Evolutionary conservation across 2,329 filamentous ascomycete genomes (phyloP), one percentile per base, ranked within the genome.

Genomic region (Aspergillus cejpii): DNA sequence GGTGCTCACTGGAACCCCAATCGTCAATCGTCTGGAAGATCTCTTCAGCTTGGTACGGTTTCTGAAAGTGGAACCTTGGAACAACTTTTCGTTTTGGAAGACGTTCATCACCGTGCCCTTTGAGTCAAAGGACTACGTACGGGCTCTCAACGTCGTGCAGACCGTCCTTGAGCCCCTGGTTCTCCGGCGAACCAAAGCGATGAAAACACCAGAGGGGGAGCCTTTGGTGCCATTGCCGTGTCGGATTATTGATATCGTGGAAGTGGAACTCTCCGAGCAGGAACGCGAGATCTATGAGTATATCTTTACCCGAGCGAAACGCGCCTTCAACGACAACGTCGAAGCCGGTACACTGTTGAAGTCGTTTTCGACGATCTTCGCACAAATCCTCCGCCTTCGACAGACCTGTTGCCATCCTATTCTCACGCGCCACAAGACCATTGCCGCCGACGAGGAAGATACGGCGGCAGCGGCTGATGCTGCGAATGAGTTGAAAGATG

Each of bases 101-200:
- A 97, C 92, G 0, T 98, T 98, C 64, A 97, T 98, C 60, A 98
- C 92, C 0, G 84, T 94, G 1, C 92, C 92, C 0, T 98, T 98
- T 53, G 92, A 98, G 65, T 91, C 88, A 0, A 92, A 92, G 54
- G 86, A 98, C 51, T 96, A 94, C 61, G 81, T 96, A 55, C 83
- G 90, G 3, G 92, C 92, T 0, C 74, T 98, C 6, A 92, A 97
- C 61, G 92, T 98, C 1, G 92, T 98, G 1, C 92, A 98, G 63
- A 98, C 91, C 0, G 91, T 98, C 0, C 71, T 98, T 4, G 92
- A 98, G 62, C 92, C 92, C 6, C 72, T 98, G n/a, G 92, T 98
- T 6, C 81, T 98, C 66, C 80, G 92, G 36, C 80, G 92, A 49
- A 98, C 92, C 0, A 98, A 98, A 64, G 90, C 95, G 51, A 98